Base-by-base conservation (phyloP, 768 basidiomycete species). In the Agaricus blazei region DNA sequence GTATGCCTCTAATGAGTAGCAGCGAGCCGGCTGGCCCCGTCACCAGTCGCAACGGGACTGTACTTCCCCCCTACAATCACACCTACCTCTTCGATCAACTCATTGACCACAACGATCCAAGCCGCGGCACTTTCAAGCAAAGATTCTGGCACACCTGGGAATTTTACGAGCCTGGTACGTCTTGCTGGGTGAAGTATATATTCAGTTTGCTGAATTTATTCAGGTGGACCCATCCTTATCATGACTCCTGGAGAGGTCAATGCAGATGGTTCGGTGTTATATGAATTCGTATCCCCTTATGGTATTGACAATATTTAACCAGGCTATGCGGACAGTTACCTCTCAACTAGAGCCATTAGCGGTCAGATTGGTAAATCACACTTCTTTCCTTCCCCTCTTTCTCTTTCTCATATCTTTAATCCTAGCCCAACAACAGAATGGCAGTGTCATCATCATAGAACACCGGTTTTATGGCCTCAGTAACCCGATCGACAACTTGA, bases 391-490 rank as follows among this genome's bases (percentile, higher is more conserved):
- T 11, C 4, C 11, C 19, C n/a, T 48, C 27, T 8, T n/a, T 37
- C 34, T 37, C 15, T 14, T 15, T 48, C 12, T 28, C 46, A 29
- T n/a, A 9, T 34, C 11, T 40, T 38, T 19, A 37, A 23, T 7
- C 11, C n/a, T 49, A 75, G 83, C 85, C 9, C 81, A 86, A 63
- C 81, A 84, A 64, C 74, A 86, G 55, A 79, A 78, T 36, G 87
- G 83, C 23, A 81, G 81, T 15, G 76, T 80, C 4, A 72, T 89
- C 59, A 70, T 88, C 28, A 58, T 88, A 26, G 87, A 90, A 62
- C 88, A 90, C 62, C 77, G 88, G 24, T 90, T 84, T 73, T 89
- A 83, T 58, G 88, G 88, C 12, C 68, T 79, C n/a, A 89, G 87
- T 55, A 90, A 88, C 64, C 88, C 88, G 3, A 77, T 75, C 47